Evolutionary conservation across 2,329 filamentous ascomycete species (phyloP).

Genomic region (Fusarium sulawesiense): DNA sequence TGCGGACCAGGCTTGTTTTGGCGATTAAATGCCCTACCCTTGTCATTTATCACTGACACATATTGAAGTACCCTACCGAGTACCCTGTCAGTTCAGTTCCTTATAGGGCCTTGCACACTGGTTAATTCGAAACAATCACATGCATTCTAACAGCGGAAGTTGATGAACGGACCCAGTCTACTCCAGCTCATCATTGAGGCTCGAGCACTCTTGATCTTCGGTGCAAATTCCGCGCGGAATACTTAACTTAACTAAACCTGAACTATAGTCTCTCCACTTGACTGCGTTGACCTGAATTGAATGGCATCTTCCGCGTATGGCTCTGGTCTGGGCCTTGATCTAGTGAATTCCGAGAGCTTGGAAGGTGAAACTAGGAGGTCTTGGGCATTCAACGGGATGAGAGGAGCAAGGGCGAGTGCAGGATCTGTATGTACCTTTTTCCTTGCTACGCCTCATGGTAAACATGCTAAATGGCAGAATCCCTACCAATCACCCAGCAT

Average conservation of each 20-base stretch:
- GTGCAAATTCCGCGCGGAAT: slow-evolving; percentile 35
- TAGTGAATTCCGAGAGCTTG: slow-evolving; percentile 17
- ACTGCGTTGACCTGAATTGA: slow-evolving; percentile 20
- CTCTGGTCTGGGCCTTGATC: slow-evolving; percentile 32
- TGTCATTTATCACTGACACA: slow-evolving; percentile 32
- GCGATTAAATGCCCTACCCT: slow-evolving; percentile 9
- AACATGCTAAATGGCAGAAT: not conserved
- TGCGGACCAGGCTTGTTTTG: slow-evolving; percentile 35
- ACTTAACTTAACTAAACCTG: not conserved
- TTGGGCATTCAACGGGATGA: not conserved
- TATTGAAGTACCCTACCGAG: not conserved
- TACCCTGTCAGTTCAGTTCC: not conserved
- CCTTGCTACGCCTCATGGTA: not conserved
- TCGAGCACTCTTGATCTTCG: slow-evolving; percentile 4
- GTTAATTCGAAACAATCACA: slow-evolving; percentile 33
- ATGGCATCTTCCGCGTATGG: slow-evolving; percentile 32
- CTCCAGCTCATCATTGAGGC: not conserved
- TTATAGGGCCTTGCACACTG: not conserved
- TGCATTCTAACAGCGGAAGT: slow-evolving; percentile 20
- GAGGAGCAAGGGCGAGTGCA: not conserved
- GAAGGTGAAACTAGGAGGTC: slow-evolving; percentile 21
- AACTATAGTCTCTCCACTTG: slow-evolving; percentile 22
- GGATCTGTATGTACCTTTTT: not conserved
- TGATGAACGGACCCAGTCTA: no score
- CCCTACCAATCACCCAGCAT: slow-evolving; percentile 2